Conservation (phyloP, 371 early-diverging fungal genomes). For the Syncephalastrum contaminatum region DNA sequence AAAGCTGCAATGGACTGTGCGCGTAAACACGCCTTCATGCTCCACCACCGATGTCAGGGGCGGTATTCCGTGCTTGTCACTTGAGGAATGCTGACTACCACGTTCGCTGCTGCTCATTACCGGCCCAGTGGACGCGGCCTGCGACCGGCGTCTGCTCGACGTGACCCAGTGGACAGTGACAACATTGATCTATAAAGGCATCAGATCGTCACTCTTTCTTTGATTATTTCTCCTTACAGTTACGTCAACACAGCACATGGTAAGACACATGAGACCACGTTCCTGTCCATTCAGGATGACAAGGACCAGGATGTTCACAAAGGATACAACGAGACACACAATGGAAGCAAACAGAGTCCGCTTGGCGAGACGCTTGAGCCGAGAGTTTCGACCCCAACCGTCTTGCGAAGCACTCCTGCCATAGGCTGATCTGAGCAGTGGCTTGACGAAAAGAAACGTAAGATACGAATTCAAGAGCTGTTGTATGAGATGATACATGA, state of each 20-base stretch:
- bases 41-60: too few species aligned
- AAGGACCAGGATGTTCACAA: constrained; percentile 47
- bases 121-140: too few species aligned
- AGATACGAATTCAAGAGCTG: constrained; percentile 47
- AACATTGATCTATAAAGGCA: constrained; percentile 40
- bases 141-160: too few species aligned
- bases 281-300: constrained; percentile 48
- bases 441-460: constrained; percentile 49
- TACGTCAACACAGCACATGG: constrained; percentile 56
- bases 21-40: too few species aligned
- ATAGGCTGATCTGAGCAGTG: constrained; percentile 28
- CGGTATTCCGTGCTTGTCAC: too few species aligned
- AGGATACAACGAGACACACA: constrained; percentile 46
- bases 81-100: constrained; percentile 1
- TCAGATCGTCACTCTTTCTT: neutral
- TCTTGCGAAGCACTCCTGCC: constrained; percentile 31
- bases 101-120: too few species aligned
- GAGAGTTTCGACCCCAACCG: constrained; percentile 41
- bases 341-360: constrained; percentile 51
- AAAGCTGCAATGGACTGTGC: too few species aligned
- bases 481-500: neutral
- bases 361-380: constrained; percentile 45
- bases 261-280: constrained; percentile 54
- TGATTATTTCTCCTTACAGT: constrained; percentile 29
- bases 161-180: constrained; percentile 60